These are phyloP conservation scores for Salix dunnii DNA, from an alignment of 345 rosid genomes.

Conservation along the genomic window DNA sequence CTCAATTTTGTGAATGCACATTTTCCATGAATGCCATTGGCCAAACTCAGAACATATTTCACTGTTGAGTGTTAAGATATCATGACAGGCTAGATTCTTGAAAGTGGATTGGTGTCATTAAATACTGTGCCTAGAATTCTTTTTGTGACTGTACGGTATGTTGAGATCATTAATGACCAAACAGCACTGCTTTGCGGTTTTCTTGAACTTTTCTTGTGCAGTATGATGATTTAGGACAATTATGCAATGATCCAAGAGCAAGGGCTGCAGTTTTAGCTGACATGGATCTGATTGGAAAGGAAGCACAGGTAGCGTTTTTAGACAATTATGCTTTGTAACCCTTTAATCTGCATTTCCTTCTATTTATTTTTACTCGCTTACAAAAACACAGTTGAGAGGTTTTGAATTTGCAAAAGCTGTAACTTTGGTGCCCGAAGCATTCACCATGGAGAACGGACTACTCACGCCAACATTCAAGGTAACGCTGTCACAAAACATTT, in stretches of 20 bases:
- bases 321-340: background rate
- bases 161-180: background rate
- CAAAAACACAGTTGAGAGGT: conserved; percentile 22
- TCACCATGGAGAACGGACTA: conserved; percentile 72
- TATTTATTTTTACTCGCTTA: background rate
- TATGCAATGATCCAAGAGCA: conserved; percentile 63
- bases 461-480: conserved; percentile 91
- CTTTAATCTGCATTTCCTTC: background rate
- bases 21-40: too few relatives aligned
- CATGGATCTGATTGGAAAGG: conserved; percentile 64
- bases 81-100: background rate
- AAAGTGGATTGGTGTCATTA: background rate
- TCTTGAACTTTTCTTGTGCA: conserved; percentile 23
- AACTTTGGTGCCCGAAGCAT: conserved; percentile 73
- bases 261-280: conserved; percentile 66
- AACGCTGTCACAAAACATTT: background rate
- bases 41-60: background rate
- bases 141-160: background rate
- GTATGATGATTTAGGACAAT: conserved; percentile 57
- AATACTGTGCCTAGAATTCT: background rate
- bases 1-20: too few relatives aligned
- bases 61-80: too few relatives aligned
- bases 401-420: conserved; percentile 59
- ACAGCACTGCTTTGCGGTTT: background rate
- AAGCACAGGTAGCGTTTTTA: conserved; percentile 51